Evolutionary conservation across 2,329 filamentous ascomycete genomes (phyloP).

Genomic region (Magnaporthales sp.): DNA sequence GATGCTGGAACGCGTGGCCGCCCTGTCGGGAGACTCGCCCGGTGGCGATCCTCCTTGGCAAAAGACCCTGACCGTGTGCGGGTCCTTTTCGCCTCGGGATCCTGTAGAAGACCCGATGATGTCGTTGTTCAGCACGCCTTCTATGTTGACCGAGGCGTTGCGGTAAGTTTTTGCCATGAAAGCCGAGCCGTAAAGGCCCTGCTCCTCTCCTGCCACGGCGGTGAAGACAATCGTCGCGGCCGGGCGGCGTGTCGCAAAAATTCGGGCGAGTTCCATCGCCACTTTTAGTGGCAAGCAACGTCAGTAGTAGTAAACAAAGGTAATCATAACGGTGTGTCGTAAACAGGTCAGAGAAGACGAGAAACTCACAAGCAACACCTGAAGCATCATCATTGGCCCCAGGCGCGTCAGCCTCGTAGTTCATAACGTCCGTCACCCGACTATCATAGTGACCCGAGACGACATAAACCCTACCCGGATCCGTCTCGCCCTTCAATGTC

Average conservation of each 20-base stretch:
- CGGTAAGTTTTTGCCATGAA: conserved; percentile 43
- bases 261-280: conserved; percentile 44
- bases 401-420: conserved; percentile 43
- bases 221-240: conserved; percentile 44
- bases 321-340: no score
- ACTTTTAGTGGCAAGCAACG: conserved; percentile 21
- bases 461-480: conserved; percentile 40
- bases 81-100: conserved; percentile 29
- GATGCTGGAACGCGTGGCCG: conserved; percentile 23
- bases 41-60: conserved; percentile 9
- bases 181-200: conserved; percentile 41
- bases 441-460: conserved; percentile 49
- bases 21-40: conserved; percentile 5
- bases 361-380: conserved; percentile 21
- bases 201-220: conserved; percentile 49
- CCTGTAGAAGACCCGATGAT: conserved; percentile 37
- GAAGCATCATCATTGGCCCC: conserved; percentile 48
- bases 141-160: conserved; percentile 42
- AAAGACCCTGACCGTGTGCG: conserved; percentile 45
- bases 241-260: conserved; percentile 37
- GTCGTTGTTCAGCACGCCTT: conserved; percentile 50
- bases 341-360: no score
- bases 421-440: conserved; percentile 37
- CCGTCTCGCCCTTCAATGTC: conserved; percentile 37
- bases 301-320: no score